Percentiles rank a stretch among this genome's conserved stretches.
These are phyloP conservation scores for Mycena filopes DNA, from an alignment of 768 basidiomycete genomes.

Conservation along the genomic window DNA sequence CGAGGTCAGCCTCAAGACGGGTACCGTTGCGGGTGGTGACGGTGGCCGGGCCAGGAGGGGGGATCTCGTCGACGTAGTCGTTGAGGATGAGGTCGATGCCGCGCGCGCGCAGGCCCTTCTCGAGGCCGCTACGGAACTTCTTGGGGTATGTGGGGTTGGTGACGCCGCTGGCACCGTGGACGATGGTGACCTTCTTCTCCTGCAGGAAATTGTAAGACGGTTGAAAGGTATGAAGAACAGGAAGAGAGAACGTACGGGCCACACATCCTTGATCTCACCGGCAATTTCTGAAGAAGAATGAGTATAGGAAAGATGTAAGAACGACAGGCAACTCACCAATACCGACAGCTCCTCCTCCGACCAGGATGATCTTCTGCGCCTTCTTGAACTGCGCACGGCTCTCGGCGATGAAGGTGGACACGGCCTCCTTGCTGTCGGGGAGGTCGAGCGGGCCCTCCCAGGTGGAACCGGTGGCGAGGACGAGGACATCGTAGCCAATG, in stretches of 20 bases:
- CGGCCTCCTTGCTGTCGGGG: conserved; percentile 39
- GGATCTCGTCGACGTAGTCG: conserved; percentile 62
- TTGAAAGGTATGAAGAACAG: neutral
- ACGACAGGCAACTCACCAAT: conserved; percentile 35
- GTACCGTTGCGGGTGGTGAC: conserved; percentile 64
- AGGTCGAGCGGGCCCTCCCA: conserved; percentile 56
- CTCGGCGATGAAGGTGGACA: conserved; percentile 36
- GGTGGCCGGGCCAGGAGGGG: conserved; percentile 47
- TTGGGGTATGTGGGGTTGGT: conserved; percentile 67
- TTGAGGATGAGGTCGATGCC: conserved; percentile 63
- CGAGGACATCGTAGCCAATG: conserved; percentile 59
- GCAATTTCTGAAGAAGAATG: conserved; percentile 46
- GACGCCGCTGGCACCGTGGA: conserved; percentile 63
- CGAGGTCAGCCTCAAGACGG: conserved; percentile 61
- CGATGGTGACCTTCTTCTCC: conserved; percentile 65
- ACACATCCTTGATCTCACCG: conserved; percentile 55
- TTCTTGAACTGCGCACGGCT: conserved; percentile 40
- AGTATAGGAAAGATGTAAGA: conserved; percentile 20
- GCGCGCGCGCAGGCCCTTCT: conserved; percentile 51
- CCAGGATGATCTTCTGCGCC: conserved; percentile 50
- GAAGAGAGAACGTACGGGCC: conserved; percentile 44
- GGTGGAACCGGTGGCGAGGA: conserved; percentile 63
- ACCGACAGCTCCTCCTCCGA: conserved; percentile 55
- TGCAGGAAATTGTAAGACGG: conserved; percentile 24
- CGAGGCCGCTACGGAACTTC: conserved; percentile 61